phyloP scores from a whole-genome alignment of 306 rosid genomes.

The Cicer chorassanicum region DNA sequence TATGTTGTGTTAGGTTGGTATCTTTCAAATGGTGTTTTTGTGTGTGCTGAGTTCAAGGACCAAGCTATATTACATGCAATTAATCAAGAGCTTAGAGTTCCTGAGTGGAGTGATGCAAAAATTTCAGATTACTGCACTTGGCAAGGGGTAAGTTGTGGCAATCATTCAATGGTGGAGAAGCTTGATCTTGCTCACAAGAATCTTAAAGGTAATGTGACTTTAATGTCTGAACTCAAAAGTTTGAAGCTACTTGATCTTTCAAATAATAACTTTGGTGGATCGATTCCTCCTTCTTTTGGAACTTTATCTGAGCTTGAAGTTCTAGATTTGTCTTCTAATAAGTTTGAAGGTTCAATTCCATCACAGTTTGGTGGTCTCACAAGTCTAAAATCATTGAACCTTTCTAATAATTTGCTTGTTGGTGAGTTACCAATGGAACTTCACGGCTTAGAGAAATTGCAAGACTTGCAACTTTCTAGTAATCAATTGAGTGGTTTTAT shows the following conservation, averaged over 20 bases:
- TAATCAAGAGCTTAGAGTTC: conserved; percentile 77
- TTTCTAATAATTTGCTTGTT: conserved; percentile 73
- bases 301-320: conserved; percentile 79
- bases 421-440: conserved; percentile 86
- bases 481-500: conserved; percentile 81
- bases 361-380: conserved; percentile 69
- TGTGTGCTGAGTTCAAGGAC: conserved; percentile 68
- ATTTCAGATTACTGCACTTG: conserved; percentile 77
- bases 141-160: conserved; percentile 79
- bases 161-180: conserved; percentile 71
- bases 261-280: conserved; percentile 73
- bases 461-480: conserved; percentile 83
- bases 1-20: conserved; percentile 62
- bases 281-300: conserved; percentile 72
- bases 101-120: conserved; percentile 78
- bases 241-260: conserved; percentile 90
- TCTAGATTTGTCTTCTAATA: conserved; percentile 83
- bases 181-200: conserved; percentile 78
- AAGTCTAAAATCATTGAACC: conserved; percentile 80
- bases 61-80: conserved; percentile 65
- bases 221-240: conserved; percentile 81
- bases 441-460: conserved; percentile 62
- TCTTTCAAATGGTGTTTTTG: conserved; percentile 53
- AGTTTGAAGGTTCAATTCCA: conserved; percentile 84
- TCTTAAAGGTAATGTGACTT: conserved; percentile 83